Conservation (phyloP, 192 early-diverging fungal genomes). For the Obelidium mucronatum region DNA sequence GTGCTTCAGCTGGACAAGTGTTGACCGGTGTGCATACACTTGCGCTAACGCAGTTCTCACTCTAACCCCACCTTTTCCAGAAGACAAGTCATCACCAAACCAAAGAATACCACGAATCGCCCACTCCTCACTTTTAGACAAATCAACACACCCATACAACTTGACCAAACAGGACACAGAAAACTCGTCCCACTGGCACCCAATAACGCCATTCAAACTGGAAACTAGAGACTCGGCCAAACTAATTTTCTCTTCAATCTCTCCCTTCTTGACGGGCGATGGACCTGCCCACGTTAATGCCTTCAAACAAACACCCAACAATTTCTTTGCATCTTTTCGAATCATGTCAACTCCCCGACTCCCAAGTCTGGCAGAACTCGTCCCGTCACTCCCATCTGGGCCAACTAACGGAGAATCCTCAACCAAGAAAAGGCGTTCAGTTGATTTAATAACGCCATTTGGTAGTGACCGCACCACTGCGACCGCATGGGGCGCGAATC, state of each 20-base stretch:
- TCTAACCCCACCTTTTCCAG: background rate
- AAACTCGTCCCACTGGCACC: background rate
- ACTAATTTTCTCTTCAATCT: background rate
- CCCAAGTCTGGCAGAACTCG: background rate
- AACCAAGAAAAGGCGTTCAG: background rate
- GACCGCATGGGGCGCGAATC: background rate
- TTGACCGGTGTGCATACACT: background rate
- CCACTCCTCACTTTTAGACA: background rate
- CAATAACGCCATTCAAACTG: conserved; percentile 11
- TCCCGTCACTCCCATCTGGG: background rate
- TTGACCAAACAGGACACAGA: background rate
- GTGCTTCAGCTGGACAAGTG: background rate
- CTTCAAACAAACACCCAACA: background rate
- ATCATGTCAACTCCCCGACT: conserved; percentile 16
- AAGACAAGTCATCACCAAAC: background rate
- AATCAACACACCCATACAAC: background rate
- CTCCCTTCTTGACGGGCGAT: background rate
- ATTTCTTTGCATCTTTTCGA: conserved; percentile 3
- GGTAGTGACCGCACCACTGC: background rate
- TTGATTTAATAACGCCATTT: background rate
- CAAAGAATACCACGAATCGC: background rate
- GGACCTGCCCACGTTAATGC: background rate
- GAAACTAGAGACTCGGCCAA: background rate
- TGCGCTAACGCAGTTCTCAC: background rate
- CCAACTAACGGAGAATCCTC: background rate